phyloP scores from a whole-genome alignment of 139 green algal species.

The Chlamydomonas asymmetrica region DNA sequence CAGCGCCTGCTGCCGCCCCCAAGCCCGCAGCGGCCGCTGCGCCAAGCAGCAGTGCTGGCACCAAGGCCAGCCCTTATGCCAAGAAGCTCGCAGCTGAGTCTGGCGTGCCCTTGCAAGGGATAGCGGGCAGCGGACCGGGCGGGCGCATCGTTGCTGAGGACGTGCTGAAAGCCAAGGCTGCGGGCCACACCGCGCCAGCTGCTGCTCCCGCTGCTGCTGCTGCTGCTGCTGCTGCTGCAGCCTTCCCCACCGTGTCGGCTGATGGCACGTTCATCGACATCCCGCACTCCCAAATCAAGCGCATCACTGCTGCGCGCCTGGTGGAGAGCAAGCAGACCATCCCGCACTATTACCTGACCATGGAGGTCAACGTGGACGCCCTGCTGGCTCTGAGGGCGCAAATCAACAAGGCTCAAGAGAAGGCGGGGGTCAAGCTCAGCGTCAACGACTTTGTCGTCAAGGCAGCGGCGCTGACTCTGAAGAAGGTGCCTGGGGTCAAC shows the following conservation, averaged over 20 bases:
- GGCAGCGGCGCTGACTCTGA: constrained; percentile 77
- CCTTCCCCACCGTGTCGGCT: background rate
- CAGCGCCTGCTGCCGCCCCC: constrained; percentile 6
- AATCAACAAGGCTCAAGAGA: constrained; percentile 60
- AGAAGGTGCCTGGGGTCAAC: constrained; percentile 82
- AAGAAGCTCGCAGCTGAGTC: constrained; percentile 75
- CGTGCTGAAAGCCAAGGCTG: constrained; percentile 51
- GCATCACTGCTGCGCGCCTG: constrained; percentile 87
- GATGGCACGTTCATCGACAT: constrained; percentile 65
- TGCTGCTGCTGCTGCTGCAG: constrained; percentile 44
- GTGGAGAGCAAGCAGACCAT: constrained; percentile 94
- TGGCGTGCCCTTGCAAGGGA: constrained; percentile 58
- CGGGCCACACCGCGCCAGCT: background rate
- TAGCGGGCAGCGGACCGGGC: constrained; percentile 64
- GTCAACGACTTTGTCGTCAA: constrained; percentile 99
- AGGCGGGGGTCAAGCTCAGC: constrained; percentile 74
- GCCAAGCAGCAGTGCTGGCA: background rate
- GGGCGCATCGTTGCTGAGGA: constrained; percentile 83
- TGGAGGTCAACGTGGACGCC: constrained; percentile 70
- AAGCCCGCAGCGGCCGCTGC: background rate
- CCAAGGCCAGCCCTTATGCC: constrained; percentile 72
- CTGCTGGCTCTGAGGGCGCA: constrained; percentile 60
- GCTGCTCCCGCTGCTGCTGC: constrained; percentile 17
- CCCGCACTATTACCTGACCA: constrained; percentile 97
- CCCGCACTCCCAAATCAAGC: constrained; percentile 76